A percentile compares a stretch with the other conserved stretches of the same genome.
phyloP scores from a whole-genome alignment of 2,329 filamentous ascomycete species.

The Penicillium sp. region DNA sequence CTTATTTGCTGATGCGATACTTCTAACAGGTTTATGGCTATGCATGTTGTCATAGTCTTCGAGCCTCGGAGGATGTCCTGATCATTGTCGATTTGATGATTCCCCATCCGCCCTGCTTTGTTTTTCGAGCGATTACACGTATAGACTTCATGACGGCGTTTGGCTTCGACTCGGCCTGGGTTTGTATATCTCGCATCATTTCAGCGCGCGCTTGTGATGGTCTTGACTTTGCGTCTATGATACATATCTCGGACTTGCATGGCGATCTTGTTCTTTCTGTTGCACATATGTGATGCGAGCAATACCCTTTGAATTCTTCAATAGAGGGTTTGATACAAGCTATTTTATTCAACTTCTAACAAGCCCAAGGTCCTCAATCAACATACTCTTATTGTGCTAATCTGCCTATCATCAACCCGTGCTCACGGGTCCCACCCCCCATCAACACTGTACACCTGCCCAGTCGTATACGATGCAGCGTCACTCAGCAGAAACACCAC shows the following conservation, averaged over 20 bases:
- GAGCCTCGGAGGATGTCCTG: too few species aligned
- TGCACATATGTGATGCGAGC: neutral
- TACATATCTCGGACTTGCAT: neutral
- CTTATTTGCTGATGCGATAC: slow-evolving; percentile 1
- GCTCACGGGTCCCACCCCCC: slow-evolving; percentile 46
- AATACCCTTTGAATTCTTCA: neutral
- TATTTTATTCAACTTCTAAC: neutral
- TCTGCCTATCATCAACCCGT: too few species aligned
- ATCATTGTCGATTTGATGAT: neutral
- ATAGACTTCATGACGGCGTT: slow-evolving; percentile 8
- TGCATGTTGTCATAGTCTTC: slow-evolving; percentile 2
- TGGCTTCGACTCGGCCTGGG: neutral
- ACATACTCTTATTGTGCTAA: neutral
- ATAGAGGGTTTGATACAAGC: neutral
- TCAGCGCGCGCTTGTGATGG: neutral
- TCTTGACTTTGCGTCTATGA: neutral
- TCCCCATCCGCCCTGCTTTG: neutral
- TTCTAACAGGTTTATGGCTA: slow-evolving; percentile 19
- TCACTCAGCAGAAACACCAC: slow-evolving; percentile 53
- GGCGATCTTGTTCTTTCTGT: neutral
- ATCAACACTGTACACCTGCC: slow-evolving; percentile 49
- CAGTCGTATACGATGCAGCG: slow-evolving; percentile 51
- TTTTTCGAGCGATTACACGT: slow-evolving; percentile 7
- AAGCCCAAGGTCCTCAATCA: neutral
- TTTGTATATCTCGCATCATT: neutral